These are phyloP conservation scores for Petunia hybrid DNA, from an alignment of 305 asterid species.

Conservation along the genomic window DNA sequence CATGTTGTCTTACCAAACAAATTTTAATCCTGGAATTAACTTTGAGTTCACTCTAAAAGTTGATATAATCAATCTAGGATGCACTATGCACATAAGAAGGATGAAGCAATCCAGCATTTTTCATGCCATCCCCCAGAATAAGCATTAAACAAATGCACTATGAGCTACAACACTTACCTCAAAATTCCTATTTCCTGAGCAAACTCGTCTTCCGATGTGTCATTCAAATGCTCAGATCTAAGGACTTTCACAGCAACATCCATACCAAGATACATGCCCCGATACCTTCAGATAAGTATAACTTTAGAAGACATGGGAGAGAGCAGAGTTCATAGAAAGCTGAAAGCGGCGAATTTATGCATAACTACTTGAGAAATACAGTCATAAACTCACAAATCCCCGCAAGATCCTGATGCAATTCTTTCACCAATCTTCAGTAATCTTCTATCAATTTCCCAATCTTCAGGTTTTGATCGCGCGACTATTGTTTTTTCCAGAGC, in stretches of 20 bases:
- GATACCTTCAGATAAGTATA: conserved; percentile 63
- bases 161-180: conserved; percentile 57
- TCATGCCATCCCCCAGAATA: conserved; percentile 24
- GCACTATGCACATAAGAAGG: conserved; percentile 1
- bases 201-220: conserved; percentile 75
- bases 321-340: conserved; percentile 23
- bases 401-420: conserved; percentile 91
- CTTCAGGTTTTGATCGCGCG: conserved; percentile 50
- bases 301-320: conserved; percentile 33
- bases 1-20: conserved; percentile 23
- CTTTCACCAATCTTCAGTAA: conserved; percentile 76
- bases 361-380: conserved; percentile 25
- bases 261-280: conserved; percentile 73
- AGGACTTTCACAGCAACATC: conserved; percentile 92
- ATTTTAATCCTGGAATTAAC: conserved; percentile 4
- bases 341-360: conserved; percentile 4
- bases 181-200: conserved; percentile 80
- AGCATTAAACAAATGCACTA: neutral
- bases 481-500: conserved; percentile 51
- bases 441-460: conserved; percentile 82
- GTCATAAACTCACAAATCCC: conserved; percentile 74
- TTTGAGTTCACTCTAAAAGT: neutral
- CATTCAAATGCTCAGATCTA: conserved; percentile 78
- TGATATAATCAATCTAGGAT: conserved; percentile 4
- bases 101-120: neutral